Conservation (phyloP, 495 filamentous ascomycete species). For the Podospora australis region DNA sequence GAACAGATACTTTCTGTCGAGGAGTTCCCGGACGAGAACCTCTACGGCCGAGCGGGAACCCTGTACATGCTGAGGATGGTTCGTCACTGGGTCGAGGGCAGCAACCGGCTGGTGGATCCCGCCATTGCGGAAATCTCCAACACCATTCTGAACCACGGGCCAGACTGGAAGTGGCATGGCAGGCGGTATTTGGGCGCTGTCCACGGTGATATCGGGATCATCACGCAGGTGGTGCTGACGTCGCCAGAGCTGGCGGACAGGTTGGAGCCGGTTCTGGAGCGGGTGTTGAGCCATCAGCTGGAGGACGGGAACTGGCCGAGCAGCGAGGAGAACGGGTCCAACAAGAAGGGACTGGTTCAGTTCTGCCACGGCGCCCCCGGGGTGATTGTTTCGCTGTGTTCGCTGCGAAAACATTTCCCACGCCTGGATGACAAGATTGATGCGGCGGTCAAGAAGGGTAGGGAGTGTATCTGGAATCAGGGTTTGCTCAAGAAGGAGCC, state of each 20-base stretch:
- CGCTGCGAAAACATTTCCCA: constrained; percentile 46
- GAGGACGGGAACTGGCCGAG: constrained; percentile 42
- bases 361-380: constrained; percentile 64
- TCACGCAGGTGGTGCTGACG: constrained; percentile 56
- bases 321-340: constrained; percentile 7
- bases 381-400: constrained; percentile 46
- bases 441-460: constrained; percentile 36
- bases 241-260: constrained; percentile 22
- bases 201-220: constrained; percentile 56
- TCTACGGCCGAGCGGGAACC: constrained; percentile 55
- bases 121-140: constrained; percentile 32
- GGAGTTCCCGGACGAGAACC: constrained; percentile 43
- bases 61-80: constrained; percentile 53
- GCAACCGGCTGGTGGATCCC: constrained; percentile 23
- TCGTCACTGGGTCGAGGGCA: constrained; percentile 22
- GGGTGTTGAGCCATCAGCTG: constrained; percentile 38
- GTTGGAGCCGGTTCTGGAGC: constrained; percentile 38
- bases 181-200: constrained; percentile 54
- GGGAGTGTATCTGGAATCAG: constrained; percentile 41
- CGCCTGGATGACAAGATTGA: constrained; percentile 40
- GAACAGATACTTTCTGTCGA: constrained; percentile 26
- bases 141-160: constrained; percentile 31
- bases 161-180: constrained; percentile 52
- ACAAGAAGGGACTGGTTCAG: constrained; percentile 47
- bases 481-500: constrained; percentile 58